These are phyloP conservation scores for Piromyces sp. DNA, from an alignment of 192 early-diverging fungal genomes.

Conservation along the genomic window DNA sequence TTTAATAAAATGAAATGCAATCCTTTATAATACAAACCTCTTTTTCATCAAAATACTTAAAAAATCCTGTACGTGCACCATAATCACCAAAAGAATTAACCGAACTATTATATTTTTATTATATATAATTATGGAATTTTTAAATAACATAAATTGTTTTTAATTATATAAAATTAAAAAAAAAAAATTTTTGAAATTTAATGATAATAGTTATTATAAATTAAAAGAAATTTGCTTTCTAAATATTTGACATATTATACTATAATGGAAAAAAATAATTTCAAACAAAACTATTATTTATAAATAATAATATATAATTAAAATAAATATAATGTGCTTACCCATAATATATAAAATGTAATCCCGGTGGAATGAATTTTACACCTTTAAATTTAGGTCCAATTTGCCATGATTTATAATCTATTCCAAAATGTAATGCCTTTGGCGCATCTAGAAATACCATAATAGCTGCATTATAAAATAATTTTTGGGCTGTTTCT, in stretches of 20 bases:
- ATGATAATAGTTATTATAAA: too few species aligned
- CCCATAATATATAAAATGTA: conserved; percentile 86
- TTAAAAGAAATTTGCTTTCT: too few species aligned
- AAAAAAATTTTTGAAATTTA: too few species aligned
- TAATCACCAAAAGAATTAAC: neutral
- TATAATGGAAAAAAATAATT: too few species aligned
- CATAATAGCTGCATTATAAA: conserved; percentile 60
- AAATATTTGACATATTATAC: too few species aligned
- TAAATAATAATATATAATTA: neutral
- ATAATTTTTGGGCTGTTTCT: conserved; percentile 54
- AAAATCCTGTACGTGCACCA: conserved; percentile 46
- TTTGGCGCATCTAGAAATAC: conserved; percentile 64
- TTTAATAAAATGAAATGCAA: neutral
- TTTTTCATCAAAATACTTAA: conserved; percentile 39
- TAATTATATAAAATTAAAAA: too few species aligned
- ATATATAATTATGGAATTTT: too few species aligned
- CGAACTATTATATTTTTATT: too few species aligned
- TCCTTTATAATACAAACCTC: conserved; percentile 22
- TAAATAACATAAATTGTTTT: too few species aligned
- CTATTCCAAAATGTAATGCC: conserved; percentile 76
- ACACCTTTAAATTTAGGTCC: conserved; percentile 83
- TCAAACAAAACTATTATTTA: too few species aligned
- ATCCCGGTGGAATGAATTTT: conserved; percentile 82
- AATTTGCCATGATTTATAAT: conserved; percentile 72
- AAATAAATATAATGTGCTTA: conserved; percentile 6